These are phyloP conservation scores for Apocynum venetum DNA, from an alignment of 257 asterid genomes.

Conservation along the genomic window DNA sequence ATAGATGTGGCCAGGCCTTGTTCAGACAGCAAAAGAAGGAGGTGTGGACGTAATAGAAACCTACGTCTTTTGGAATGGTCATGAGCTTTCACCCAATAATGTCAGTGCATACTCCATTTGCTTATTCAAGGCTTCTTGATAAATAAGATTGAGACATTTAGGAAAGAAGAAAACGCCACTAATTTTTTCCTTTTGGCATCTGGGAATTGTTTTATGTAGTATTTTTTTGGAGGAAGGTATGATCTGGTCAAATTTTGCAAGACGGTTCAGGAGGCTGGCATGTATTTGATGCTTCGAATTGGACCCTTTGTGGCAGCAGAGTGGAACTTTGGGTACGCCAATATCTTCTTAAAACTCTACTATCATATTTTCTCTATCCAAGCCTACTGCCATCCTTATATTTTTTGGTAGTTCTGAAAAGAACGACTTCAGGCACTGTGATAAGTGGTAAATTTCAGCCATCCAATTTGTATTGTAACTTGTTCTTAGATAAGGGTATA, in stretches of 20 bases:
- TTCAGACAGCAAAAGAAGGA: constrained; percentile 78
- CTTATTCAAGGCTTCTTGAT: neutral
- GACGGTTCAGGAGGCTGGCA: constrained; percentile 67
- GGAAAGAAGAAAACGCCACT: neutral
- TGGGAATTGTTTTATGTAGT: constrained; percentile 26
- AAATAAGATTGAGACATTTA: neutral
- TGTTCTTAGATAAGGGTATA: neutral
- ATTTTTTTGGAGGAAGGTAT: constrained; percentile 88
- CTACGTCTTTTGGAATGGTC: constrained; percentile 93
- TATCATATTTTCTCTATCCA: neutral
- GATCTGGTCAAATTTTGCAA: constrained; percentile 79
- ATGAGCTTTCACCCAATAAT: constrained; percentile 73
- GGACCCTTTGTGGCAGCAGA: constrained; percentile 96
- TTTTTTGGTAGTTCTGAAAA: neutral
- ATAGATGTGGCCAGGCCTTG: constrained; percentile 94
- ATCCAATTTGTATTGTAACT: neutral
- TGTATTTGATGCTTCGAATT: constrained; percentile 82
- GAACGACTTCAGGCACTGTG: neutral
- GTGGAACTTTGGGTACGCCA: constrained; percentile 85
- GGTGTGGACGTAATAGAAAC: constrained; percentile 83
- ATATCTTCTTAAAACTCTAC: neutral
- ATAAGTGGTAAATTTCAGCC: neutral
- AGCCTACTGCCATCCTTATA: neutral
- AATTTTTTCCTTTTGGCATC: neutral
- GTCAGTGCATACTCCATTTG: constrained; percentile 25